Evolutionary conservation across 1,139 yeast genomes (phyloP), one percentile per base, ranked within the genome.

Genomic region (Meyerozyma guilliermondii): DNA sequence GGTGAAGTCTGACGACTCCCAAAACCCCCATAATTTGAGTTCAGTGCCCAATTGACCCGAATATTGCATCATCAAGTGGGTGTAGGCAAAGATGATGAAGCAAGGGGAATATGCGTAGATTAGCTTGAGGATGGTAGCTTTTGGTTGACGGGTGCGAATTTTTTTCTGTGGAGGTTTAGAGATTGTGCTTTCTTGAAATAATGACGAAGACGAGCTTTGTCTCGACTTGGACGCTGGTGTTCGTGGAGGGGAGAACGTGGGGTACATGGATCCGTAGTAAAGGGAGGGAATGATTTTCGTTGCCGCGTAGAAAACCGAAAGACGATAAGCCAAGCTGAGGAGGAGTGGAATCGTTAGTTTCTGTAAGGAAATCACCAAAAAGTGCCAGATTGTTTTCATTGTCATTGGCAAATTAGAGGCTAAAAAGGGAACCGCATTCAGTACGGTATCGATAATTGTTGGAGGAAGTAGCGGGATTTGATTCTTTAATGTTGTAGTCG

Each of bases 61-160:
- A 56, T 88, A 91, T 69, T 87, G 95, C 74, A 92, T 76, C 77
- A 92, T 83, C 54, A 92, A 68, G 61, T 92, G 96, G 4, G 98
- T 88, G 65, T 92, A 92, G 44, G 92, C 96, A 1, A 96, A 96
- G 48, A 91, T 89, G 40, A 92, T 80, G 48, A 92, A 82, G 61
- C 96, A 87, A 2, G 98, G 98, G 13, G 96, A 86, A 63, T 87
- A 91, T 28, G 96, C 82, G 58, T 89, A 87, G 34, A 89, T 76
- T 47, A 87, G 65, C 50, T 75, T 74, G 62, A 84, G 75, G 35
- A 76, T 66, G 23, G 73, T 70, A 34, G 71, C 68, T 14, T 72
- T 70, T 7, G 69, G 68, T 46, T 62, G 61, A 37, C 36, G 23
- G 5, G 11, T 18, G 16, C 14, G 26, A 26, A 33, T 33, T 2